A percentile compares a stretch with the other conserved stretches of the same genome.
phyloP scores from a whole-genome alignment of 75 land plant genomes.

The Chamaecyparis obtusa region DNA sequence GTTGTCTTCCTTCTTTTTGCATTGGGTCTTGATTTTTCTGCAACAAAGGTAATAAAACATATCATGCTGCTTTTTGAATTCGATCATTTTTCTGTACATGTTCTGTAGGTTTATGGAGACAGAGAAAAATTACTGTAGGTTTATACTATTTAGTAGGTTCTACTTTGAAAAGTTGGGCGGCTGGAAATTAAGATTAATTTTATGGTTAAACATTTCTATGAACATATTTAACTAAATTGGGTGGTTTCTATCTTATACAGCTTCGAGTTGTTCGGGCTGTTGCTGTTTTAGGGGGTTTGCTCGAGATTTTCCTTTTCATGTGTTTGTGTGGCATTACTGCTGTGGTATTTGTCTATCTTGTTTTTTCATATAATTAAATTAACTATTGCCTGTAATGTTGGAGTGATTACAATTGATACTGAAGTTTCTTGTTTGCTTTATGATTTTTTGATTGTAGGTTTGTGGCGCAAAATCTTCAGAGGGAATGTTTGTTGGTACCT shows the following conservation, averaged over 20 bases:
- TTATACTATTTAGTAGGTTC: not conserved
- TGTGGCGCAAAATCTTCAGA: conserved; percentile 89
- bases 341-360: conserved; percentile 38
- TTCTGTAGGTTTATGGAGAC: not conserved
- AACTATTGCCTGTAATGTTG: not conserved
- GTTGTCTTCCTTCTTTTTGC: conserved; percentile 99
- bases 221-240: not conserved
- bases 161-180: not conserved
- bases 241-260: conserved; percentile 33
- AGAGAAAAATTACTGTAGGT: not conserved
- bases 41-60: conserved; percentile 61
- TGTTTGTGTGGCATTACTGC: conserved; percentile 78
- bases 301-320: conserved; percentile 89
- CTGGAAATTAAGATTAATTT: conserved; percentile 2
- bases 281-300: conserved; percentile 91
- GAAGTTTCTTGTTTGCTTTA: conserved; percentile 9
- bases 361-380: not conserved
- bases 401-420: conserved; percentile 4
- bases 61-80: not conserved
- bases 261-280: conserved; percentile 86
- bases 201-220: not conserved
- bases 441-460: conserved; percentile 31
- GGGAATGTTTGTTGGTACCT: conserved; percentile 94
- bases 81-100: not conserved
- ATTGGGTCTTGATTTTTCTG: conserved; percentile 92